phyloP scores from a whole-genome alignment of 2,329 filamentous ascomycete species.

The Fusarium abutilonis region DNA sequence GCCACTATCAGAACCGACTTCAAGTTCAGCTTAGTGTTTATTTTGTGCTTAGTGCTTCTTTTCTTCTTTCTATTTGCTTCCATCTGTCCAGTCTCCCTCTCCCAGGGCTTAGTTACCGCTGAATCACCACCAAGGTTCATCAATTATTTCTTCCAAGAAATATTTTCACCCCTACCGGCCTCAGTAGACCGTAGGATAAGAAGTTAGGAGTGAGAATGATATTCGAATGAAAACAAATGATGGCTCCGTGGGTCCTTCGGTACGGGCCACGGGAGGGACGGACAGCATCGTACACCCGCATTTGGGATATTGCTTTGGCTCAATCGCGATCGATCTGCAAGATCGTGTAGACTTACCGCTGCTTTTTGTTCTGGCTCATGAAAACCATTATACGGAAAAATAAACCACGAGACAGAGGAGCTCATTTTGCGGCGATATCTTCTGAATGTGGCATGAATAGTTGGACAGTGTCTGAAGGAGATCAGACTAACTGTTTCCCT shows the following conservation, averaged over 20 bases:
- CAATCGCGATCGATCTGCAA: slow-evolving; percentile 6
- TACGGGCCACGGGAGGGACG: slow-evolving; percentile 19
- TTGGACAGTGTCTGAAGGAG: slow-evolving; percentile 1
- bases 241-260: slow-evolving; percentile 7
- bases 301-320: slow-evolving; percentile 5
- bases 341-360: slow-evolving; percentile 22
- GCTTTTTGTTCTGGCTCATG: neutral
- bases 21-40: slow-evolving; percentile 8
- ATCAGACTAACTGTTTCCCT: slow-evolving; percentile 6
- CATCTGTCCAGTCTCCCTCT: neutral
- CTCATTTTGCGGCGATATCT: slow-evolving; percentile 3
- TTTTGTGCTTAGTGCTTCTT: slow-evolving; percentile 4
- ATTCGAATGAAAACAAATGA: slow-evolving; percentile 7
- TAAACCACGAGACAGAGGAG: neutral
- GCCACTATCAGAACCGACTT: slow-evolving; percentile 16
- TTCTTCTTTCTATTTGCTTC: neutral
- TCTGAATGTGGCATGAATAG: slow-evolving; percentile 6
- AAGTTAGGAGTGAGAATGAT: neutral
- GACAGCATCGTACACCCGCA: slow-evolving; percentile 13
- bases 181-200: neutral
- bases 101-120: neutral
- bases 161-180: neutral
- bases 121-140: slow-evolving; percentile 15
- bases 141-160: slow-evolving; percentile 2
- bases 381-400: neutral